A percentile compares a stretch with the other conserved stretches of the same genome.
Evolutionary conservation across 257 asterid genomes (phyloP).

Genomic region (Scutellaria minor): DNA sequence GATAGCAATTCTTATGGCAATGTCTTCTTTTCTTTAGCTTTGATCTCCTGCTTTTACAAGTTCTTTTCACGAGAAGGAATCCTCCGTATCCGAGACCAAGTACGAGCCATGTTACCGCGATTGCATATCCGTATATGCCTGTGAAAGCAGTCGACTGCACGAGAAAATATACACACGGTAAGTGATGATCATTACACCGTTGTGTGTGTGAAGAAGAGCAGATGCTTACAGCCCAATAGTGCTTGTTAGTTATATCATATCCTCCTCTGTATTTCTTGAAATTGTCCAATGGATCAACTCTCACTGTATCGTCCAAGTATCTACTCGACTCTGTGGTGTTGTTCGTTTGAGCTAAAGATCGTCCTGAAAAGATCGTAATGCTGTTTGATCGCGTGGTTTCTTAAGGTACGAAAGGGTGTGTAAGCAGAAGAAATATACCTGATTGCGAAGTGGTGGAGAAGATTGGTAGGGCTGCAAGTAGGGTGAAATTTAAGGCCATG

Average conservation of each 20-base stretch:
- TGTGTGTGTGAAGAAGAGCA: not conserved
- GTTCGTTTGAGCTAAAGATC: conserved; percentile 39
- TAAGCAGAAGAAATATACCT: conserved; percentile 35
- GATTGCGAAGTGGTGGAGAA: conserved; percentile 28
- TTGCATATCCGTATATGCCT: conserved; percentile 70
- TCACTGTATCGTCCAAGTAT: conserved; percentile 54
- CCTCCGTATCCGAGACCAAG: conserved; percentile 70
- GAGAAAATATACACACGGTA: conserved; percentile 2
- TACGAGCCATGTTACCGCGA: conserved; percentile 64
- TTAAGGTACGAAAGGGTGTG: not conserved
- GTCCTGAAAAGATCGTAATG: conserved; percentile 41
- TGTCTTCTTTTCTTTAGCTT: conserved; percentile 48
- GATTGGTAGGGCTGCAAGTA: conserved; percentile 35
- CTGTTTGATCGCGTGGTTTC: too few relatives aligned
- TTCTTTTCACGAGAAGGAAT: conserved; percentile 39
- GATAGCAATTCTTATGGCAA: conserved; percentile 45
- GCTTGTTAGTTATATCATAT: conserved; percentile 67
- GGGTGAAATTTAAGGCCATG: conserved; percentile 40
- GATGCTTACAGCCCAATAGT: conserved; percentile 84
- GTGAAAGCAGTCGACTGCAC: conserved; percentile 79
- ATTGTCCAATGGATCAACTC: conserved; percentile 69
- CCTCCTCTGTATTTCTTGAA: conserved; percentile 87
- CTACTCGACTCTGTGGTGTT: conserved; percentile 10
- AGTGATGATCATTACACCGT: not conserved
- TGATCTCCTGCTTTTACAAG: conserved; percentile 36